Base-by-base conservation (phyloP, 768 basidiomycete species). In the button mushroom (Agaricus bisporus) region DNA sequence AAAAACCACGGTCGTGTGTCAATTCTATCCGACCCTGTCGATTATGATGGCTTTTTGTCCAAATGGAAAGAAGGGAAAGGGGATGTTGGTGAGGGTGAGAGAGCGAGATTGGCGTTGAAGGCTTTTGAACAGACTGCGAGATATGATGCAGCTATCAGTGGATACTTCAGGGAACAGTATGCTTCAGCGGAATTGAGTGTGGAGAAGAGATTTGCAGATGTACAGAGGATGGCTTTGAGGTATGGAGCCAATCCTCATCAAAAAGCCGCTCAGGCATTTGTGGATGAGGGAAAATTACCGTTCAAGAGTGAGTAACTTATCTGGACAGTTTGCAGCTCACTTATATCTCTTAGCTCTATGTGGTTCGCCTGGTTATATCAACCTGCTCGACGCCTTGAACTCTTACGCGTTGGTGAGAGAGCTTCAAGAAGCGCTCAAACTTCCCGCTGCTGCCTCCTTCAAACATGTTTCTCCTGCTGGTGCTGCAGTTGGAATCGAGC, bases 381-480 rank as follows among this genome's bases (percentile, higher is more conserved):
- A 99, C 74, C 82, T 98, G 6, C 78, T 99, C 49, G 97, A 98
- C 64, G 97, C 95, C 1, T 81, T 99, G 61, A 98, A 98, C 73
- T 95, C 95, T 3, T 99, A 88, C 64, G 95, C 91, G 1, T 81
- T 99, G 38, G 97, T 99, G 53, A 90, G 86, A 63, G 97, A 99
- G 67, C 81, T 99, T 3, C 85, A 91, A 43, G 89, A 83, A 54
- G 91, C 91, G 0, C 81, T 98, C 52, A 70, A 75, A 32, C 82
- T 98, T 43, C 95, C 97, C 15, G 97, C 97, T 12, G 95, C 97
- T 12, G 95, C 97, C 0, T 98, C 95, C 1, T 99, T 98, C 85
- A 99, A 98, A 73, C 97, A 99, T 64, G 97, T 99, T 56, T 98
- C 95, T 15, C 97, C 97, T 10, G 97, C 97, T 1, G 97, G 97